Base-by-base conservation (phyloP, 1,284 basidiomycete genomes). In the Peniophora sp. region DNA sequence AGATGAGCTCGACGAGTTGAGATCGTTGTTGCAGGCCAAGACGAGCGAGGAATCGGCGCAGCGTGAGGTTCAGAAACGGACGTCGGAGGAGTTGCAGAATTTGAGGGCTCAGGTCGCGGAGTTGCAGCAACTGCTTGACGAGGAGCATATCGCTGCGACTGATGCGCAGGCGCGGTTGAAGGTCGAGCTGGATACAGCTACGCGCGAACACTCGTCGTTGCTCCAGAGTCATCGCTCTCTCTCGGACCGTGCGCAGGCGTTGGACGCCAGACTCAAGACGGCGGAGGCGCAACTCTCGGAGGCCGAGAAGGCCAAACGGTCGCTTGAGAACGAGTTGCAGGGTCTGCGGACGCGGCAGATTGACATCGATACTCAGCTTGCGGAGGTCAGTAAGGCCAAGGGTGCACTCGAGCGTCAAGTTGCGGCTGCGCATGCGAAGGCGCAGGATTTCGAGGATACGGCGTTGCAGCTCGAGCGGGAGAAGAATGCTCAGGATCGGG, bases 391-490 rank as follows among this genome's bases (percentile, higher is more conserved):
- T 38, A 81, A 81, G 56, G 72, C 75, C 2, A 89, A 89, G 68
- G 89, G 92, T 73, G 92, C 89, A 59, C 71, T 92, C 45, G 91
- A 96, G 58, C 83, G 85, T 49, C 86, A 92, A 61, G 69, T 97
- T 22, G 66, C 76, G 0, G 70, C 79, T 14, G 81, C 89, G 5
- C 84, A 89, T 59, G 73, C 78, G 34, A 90, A 89, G 61, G 87
- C 87, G 56, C 82, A 88, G 52, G 85, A 89, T 54, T 87, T 93
- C 51, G 94, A 97, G 65, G 94, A 97, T 60, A 80, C 86, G 0
- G 79, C 92, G 3, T 74, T 96, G 3, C 82, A 89, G 56, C 77
- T 91, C 45, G 89, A 96, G 65, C 78, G 90, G 35, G 92, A 94
- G 55, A 83, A 90, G 61, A 81, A 80, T 5, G 75, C 83, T 10